Base-by-base conservation (phyloP, 257 asterid species). In the Verbena officinalis region DNA sequence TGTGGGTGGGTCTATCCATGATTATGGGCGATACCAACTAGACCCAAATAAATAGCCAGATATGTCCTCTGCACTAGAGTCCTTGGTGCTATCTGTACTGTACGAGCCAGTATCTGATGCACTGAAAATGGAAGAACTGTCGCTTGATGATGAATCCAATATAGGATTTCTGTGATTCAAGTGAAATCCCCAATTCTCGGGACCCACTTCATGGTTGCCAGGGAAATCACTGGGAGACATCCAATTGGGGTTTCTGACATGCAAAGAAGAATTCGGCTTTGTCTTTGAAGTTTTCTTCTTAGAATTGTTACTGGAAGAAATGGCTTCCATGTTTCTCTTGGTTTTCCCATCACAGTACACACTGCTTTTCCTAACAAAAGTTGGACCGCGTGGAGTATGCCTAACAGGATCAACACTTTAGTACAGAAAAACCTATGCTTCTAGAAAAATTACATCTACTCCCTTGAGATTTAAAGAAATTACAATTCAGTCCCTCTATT, bases 51-150 rank as follows among this genome's bases (percentile, higher is more conserved):
- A n/a, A 58, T 79, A 82, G 44, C 84, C 88, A 3, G 88, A 79
- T 72, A 82, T 48, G 9, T 82, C 85, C 58, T 82, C 85, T 10
- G 77, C 79, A 53, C 83, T 82, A 0, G 85, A 79, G 55, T 82
- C 88, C 77, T 82, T 82, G 65, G 85, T 77, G 81, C 88, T 82
- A 49, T 82, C 88, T 34, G 85, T 76, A 54, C 88, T 82, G 42
- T 72, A 79, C 4, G 88, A 82, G 40, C 88, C 83, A 69, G 85
- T 77, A 77, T 82, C 88, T 0, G 88, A 77, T 17, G 64, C 46
- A 59, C 85, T 82, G 83, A 82, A 82, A 59, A 82, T 77, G 20
- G 88, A 82, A n/a, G 88, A 82, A 61, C 75, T 68, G 68, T 82
- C 88, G 12, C 87, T 81, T 2, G 70, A 70, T 2, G 70, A 70